Evolutionary conservation across 768 basidiomycete species (phyloP).

Genomic region (Hortiboletus campestris): DNA sequence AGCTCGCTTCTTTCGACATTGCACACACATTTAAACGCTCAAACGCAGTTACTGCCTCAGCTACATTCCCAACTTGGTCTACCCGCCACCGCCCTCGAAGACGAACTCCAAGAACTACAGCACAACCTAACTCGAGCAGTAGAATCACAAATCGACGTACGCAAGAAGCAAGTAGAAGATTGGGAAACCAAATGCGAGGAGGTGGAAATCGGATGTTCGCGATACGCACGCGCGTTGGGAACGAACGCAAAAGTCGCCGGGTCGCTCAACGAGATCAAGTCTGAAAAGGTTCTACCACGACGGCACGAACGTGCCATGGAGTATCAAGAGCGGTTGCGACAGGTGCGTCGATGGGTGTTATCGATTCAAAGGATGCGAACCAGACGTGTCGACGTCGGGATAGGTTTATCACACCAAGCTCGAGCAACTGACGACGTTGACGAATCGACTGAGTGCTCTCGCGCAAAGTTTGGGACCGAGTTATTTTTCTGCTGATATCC

Average conservation of each 20-base stretch:
- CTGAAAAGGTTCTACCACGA: conserved; percentile 69
- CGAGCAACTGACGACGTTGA: conserved; percentile 70
- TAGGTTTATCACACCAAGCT: conserved; percentile 76
- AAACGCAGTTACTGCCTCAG: conserved; percentile 78
- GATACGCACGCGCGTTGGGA: conserved; percentile 69
- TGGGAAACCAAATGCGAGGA: conserved; percentile 63
- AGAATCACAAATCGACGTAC: conserved; percentile 64
- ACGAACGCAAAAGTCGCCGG: conserved; percentile 67
- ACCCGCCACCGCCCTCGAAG: conserved; percentile 73
- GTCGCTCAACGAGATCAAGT: conserved; percentile 62
- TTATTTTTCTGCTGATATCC: conserved; percentile 57
- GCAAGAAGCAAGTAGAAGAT: conserved; percentile 74
- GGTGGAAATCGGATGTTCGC: conserved; percentile 62
- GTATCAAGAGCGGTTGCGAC: conserved; percentile 75
- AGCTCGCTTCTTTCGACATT: conserved; percentile 74
- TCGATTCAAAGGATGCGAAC: conserved; percentile 18
- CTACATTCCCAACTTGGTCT: conserved; percentile 84
- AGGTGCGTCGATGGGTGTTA: conserved; percentile 47
- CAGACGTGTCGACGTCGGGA: not conserved
- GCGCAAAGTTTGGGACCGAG: conserved; percentile 57
- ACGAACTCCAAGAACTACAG: conserved; percentile 74
- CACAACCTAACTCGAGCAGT: conserved; percentile 74
- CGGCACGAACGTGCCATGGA: conserved; percentile 67
- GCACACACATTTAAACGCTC: conserved; percentile 73
- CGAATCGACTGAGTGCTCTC: conserved; percentile 59